phyloP scores from a whole-genome alignment of 768 basidiomycete genomes.

The Mycena capillaripes region DNA sequence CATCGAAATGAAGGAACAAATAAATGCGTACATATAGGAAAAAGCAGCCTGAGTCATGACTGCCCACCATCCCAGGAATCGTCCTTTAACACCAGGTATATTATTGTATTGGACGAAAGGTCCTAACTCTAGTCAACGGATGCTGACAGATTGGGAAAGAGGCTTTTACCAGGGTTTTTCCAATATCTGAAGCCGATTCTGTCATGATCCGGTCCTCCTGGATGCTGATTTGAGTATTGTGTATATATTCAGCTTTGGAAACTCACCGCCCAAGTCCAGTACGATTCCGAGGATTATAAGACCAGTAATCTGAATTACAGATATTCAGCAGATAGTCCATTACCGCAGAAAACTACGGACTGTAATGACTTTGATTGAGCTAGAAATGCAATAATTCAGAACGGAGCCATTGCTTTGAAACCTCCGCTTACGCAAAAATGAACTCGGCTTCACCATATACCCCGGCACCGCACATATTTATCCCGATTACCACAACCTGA shows the following conservation, averaged over 20 bases:
- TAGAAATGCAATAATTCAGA: slow-evolving; percentile 25
- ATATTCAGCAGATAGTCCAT: background rate
- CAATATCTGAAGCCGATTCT: slow-evolving; percentile 81
- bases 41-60: slow-evolving; percentile 92
- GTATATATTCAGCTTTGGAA: too few species aligned
- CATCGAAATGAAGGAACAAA: background rate
- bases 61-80: slow-evolving; percentile 74
- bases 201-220: slow-evolving; percentile 86
- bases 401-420: background rate
- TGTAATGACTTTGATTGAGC: slow-evolving; percentile 91
- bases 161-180: too few species aligned
- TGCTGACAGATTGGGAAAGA: background rate
- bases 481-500: slow-evolving; percentile 79
- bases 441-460: slow-evolving; percentile 92
- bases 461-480: slow-evolving; percentile 83
- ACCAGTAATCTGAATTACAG: slow-evolving; percentile 63
- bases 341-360: background rate
- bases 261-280: slow-evolving; percentile 81
- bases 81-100: slow-evolving; percentile 80
- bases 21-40: slow-evolving; percentile 60
- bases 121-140: slow-evolving; percentile 52
- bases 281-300: slow-evolving; percentile 78
- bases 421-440: slow-evolving; percentile 76
- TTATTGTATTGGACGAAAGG: slow-evolving; percentile 82
- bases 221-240: background rate